These are phyloP conservation scores for Proliferodiscus dingleyae DNA, from an alignment of 2,329 filamentous ascomycete species.

Conservation along the genomic window DNA sequence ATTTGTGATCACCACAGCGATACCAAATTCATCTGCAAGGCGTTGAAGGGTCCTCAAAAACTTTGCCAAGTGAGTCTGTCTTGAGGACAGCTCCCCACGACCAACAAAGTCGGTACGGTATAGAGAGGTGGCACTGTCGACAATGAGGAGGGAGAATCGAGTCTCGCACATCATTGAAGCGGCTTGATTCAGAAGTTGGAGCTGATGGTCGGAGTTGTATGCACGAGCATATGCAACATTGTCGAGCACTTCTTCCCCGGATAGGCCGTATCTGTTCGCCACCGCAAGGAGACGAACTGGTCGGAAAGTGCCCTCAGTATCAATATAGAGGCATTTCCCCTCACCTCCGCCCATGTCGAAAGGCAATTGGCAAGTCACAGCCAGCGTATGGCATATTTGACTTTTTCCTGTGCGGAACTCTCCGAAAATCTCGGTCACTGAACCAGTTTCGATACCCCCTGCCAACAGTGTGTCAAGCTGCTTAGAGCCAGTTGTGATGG, in stretches of 20 bases:
- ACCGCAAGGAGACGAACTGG: conserved; percentile 88
- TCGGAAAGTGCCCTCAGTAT: conserved; percentile 95
- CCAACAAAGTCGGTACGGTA: conserved; percentile 96
- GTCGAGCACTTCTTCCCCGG: conserved; percentile 94
- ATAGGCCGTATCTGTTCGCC: conserved; percentile 88
- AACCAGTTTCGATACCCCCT: conserved; percentile 93
- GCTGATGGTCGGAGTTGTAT: conserved; percentile 97
- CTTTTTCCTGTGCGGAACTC: conserved; percentile 98
- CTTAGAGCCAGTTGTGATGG: conserved; percentile 96
- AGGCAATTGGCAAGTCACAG: conserved; percentile 93
- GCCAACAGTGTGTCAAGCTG: conserved; percentile 92
- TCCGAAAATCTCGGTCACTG: conserved; percentile 95
- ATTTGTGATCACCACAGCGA: conserved; percentile 97
- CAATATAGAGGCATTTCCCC: conserved; percentile 97
- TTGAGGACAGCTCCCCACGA: conserved; percentile 91
- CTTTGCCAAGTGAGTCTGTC: conserved; percentile 83
- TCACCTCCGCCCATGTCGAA: conserved; percentile 99
- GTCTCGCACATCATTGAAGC: conserved; percentile 99
- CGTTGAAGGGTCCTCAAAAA: conserved; percentile 82
- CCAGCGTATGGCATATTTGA: conserved; percentile 97
- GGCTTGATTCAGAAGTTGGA: conserved; percentile 90
- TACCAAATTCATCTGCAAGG: conserved; percentile 80
- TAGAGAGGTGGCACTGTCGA: conserved; percentile 91
- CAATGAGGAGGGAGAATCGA: conserved; percentile 88
- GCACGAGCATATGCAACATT: conserved; percentile 97